Evolutionary conservation across 371 early-diverging fungal genomes (phyloP).

Genomic region (Spiromyces aspiralis): DNA sequence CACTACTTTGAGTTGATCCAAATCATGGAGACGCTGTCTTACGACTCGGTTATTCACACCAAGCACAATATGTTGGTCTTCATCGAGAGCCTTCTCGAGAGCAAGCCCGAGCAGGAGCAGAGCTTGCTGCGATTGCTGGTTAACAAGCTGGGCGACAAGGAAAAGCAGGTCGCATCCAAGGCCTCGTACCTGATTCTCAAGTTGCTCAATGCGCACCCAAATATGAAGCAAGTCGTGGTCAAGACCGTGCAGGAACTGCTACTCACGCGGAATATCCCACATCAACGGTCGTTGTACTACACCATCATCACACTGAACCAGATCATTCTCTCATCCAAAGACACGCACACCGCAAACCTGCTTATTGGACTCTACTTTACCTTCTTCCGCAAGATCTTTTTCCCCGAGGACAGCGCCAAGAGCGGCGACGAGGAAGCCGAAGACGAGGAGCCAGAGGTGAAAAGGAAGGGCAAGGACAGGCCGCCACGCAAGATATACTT

Average conservation of each 20-base stretch:
- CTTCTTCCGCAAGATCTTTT: slow-evolving; percentile 66
- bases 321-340: slow-evolving; percentile 56
- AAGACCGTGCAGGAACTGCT: slow-evolving; percentile 73
- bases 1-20: slow-evolving; percentile 73
- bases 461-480: slow-evolving; percentile 27
- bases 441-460: slow-evolving; percentile 30
- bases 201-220: slow-evolving; percentile 57
- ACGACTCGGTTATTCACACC: slow-evolving; percentile 70
- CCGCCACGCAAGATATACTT: slow-evolving; percentile 21
- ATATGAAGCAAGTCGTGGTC: slow-evolving; percentile 77
- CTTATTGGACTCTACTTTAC: slow-evolving; percentile 78
- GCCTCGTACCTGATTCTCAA: slow-evolving; percentile 57
- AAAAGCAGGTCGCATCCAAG: slow-evolving; percentile 73
- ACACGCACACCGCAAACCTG: slow-evolving; percentile 55
- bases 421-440: slow-evolving; percentile 15
- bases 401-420: slow-evolving; percentile 15
- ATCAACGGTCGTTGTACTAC: slow-evolving; percentile 70
- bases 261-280: slow-evolving; percentile 41
- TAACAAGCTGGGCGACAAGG: slow-evolving; percentile 90
- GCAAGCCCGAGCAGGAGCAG: slow-evolving; percentile 91
- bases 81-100: slow-evolving; percentile 54
- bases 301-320: slow-evolving; percentile 81
- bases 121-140: slow-evolving; percentile 77
- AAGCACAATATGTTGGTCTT: slow-evolving; percentile 56
- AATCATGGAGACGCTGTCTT: slow-evolving; percentile 62